These are phyloP conservation scores for Tetratostichococcus sp. DNA, from an alignment of 139 green algal genomes.

Conservation along the genomic window DNA sequence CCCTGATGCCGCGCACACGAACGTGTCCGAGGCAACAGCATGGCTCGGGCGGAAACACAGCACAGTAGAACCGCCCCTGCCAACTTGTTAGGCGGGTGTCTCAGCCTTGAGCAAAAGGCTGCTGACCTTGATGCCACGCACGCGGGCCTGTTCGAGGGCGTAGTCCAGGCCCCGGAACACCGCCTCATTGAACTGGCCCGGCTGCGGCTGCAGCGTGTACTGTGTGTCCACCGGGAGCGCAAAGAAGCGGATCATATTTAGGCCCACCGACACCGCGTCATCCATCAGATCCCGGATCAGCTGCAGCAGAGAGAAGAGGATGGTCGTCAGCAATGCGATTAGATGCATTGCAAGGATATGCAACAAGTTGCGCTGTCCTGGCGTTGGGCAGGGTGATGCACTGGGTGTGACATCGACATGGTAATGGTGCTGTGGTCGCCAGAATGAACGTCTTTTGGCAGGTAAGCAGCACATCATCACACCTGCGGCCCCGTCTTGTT, in stretches of 20 bases:
- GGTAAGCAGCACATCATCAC: no score
- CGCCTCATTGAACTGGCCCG: constrained; percentile 44
- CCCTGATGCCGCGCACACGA: no score
- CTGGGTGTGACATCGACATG: no score
- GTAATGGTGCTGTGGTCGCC: no score
- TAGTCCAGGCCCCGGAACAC: constrained; percentile 52
- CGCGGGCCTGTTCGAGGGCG: constrained; percentile 30
- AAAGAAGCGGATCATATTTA: constrained; percentile 42
- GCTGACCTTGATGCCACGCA: constrained; percentile 38
- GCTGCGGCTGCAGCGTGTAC: constrained; percentile 30
- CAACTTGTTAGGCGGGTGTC: neutral
- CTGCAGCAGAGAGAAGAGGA: constrained; percentile 12
- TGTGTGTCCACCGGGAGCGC: constrained; percentile 25
- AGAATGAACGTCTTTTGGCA: no score
- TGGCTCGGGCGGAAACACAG: no score
- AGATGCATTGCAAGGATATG: neutral
- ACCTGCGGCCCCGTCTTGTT: constrained; percentile 21
- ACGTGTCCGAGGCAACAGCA: no score
- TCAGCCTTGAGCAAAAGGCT: neutral
- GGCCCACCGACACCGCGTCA: constrained; percentile 13
- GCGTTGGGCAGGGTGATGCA: constrained; percentile 7
- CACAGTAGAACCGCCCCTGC: no score
- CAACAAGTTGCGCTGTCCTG: neutral
- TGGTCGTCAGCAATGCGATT: neutral
- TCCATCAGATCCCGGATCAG: constrained; percentile 38